These are phyloP conservation scores for Nyctanthes arbortristis DNA, from an alignment of 257 asterid species.

Conservation along the genomic window DNA sequence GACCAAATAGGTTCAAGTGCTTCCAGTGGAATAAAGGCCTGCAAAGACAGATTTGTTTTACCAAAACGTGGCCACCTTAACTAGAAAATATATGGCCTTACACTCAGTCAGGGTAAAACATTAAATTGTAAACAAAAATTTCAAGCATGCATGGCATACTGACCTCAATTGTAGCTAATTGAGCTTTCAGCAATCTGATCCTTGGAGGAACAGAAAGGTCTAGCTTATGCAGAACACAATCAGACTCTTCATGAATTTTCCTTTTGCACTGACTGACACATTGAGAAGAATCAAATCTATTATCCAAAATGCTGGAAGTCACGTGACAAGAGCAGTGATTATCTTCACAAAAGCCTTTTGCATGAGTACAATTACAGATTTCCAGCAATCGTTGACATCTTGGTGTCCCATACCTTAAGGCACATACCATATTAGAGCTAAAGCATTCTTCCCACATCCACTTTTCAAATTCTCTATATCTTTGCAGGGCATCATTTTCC, in stretches of 20 bases:
- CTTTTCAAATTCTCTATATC: constrained; percentile 52
- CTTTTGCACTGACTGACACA: constrained; percentile 47
- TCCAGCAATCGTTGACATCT: constrained; percentile 49
- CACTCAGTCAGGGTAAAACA: neutral
- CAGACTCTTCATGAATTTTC: constrained; percentile 36
- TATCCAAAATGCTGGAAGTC: constrained; percentile 28
- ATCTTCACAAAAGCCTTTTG: constrained; percentile 45
- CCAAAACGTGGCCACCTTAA: constrained; percentile 8
- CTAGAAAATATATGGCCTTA: neutral
- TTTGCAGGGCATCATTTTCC: constrained; percentile 36
- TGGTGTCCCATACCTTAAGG: constrained; percentile 44
- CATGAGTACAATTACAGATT: constrained; percentile 58
- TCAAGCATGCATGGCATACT: constrained; percentile 12
- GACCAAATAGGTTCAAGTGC: constrained; percentile 71
- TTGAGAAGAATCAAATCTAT: constrained; percentile 34
- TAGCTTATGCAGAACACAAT: constrained; percentile 17
- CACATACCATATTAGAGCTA: constrained; percentile 37
- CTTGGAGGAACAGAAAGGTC: constrained; percentile 51
- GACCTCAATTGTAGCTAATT: constrained; percentile 74
- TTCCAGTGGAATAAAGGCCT: constrained; percentile 77
- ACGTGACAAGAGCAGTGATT: constrained; percentile 58
- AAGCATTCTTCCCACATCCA: constrained; percentile 83
- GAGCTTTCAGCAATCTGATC: constrained; percentile 65
- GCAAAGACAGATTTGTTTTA: constrained; percentile 26
- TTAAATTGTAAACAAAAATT: neutral